Base-by-base conservation (phyloP, 306 rosid species). In the Hylodesmum podocarpum region DNA sequence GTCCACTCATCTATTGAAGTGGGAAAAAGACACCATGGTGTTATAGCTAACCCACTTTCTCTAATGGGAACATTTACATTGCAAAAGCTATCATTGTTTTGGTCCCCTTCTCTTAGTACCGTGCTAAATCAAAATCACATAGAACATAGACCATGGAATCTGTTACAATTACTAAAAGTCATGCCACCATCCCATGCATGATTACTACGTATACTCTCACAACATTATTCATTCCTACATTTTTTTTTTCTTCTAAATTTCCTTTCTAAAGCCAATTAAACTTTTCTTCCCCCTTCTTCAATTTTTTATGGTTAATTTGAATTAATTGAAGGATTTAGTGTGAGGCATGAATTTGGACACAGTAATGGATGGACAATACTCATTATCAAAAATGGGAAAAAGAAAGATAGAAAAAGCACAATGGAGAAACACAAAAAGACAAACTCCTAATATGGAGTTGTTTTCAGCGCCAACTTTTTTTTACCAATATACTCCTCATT, bases 131-230 rank as follows among this genome's bases (percentile, higher is more conserved):
- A 77, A 81, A 33, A 71, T 77, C 63, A 53, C 81, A 70, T 59
- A 70, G 49, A 50, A 53, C 81, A 70, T 59, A 70, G 49, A 50
- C 61, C 70, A 54, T 82, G 82, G 81, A 81, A 81, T 76, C 85
- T 81, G 14, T 69, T 59, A 49, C 73, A 59, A 37, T 81, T 81
- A 75, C 80, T 81, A 69, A 69, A 76, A 76, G 69, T 75, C 68
- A 81, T 69, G 81, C 49, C 79, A 80, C 73, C 85, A 88, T 85
- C 91, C 89, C 96, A 91, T 91, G 96, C 96, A 91, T 87, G 83
- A 88, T 87, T 84, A 84, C 85, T 91, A 91, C 93, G 95, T 90
- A 88, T 84, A 66, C 81, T 28, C 87, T 80, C 87, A 82, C 77
- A 71, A 46, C 13, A 19, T 22, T 15, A 11, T 12, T 9, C 3